Evolutionary conservation across 2,329 filamentous ascomycete genomes (phyloP).

Genomic region (Scolecobasidium constrictum): DNA sequence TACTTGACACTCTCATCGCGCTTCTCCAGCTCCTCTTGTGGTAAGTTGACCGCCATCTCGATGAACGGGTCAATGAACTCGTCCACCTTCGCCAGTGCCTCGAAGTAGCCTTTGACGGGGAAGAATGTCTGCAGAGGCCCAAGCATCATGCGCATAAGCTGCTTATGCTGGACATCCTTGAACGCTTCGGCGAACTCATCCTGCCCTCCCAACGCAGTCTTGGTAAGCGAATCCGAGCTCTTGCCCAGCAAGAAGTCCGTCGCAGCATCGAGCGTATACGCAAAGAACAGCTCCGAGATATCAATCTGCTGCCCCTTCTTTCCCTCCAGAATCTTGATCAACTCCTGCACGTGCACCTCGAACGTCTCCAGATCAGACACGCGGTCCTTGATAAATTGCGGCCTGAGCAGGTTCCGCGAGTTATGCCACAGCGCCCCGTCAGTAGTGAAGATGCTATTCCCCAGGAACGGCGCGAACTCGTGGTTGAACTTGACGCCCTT

Average conservation of each 20-base stretch:
- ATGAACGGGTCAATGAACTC: not conserved
- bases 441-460: constrained; percentile 6
- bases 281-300: constrained; percentile 1
- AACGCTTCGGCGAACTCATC: not conserved
- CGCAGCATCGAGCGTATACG: not conserved
- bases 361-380: not conserved
- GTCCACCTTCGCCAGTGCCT: not conserved
- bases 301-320: not conserved
- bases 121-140: not conserved
- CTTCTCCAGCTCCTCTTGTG: not conserved
- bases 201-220: not conserved
- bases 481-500: constrained; percentile 66
- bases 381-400: not conserved
- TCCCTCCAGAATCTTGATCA: not conserved
- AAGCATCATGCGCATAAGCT: not conserved
- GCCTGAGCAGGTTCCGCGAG: not conserved
- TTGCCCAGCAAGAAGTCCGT: constrained; percentile 1
- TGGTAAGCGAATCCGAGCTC: not conserved
- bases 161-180: not conserved
- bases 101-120: not conserved
- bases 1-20: not conserved
- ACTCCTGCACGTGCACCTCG: not conserved
- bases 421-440: constrained; percentile 4
- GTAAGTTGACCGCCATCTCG: not conserved
- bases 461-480: constrained; percentile 27